Evolutionary conservation across 495 filamentous ascomycete genomes (phyloP).

Genomic region (Wilcoxina mikolae): DNA sequence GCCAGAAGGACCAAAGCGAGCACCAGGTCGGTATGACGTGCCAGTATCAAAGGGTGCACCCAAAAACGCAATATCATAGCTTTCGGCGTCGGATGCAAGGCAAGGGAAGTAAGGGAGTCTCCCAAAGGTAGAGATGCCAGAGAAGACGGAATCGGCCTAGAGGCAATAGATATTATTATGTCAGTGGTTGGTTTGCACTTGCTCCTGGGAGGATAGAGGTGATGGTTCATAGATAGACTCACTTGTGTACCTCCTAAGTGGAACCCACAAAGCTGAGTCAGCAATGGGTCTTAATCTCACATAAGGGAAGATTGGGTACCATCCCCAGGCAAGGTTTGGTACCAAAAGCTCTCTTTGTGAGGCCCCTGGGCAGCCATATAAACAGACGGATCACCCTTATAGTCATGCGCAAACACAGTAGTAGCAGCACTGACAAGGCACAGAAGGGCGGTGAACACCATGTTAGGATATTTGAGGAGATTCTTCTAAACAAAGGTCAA

Average conservation of each 20-base stretch:
- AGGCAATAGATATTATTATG: no score
- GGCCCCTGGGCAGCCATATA: constrained; percentile 31
- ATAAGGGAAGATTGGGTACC: no score
- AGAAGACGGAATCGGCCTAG: constrained; percentile 58
- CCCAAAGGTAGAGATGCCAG: constrained; percentile 62
- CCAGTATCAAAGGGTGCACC: constrained; percentile 44
- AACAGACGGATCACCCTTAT: constrained; percentile 15
- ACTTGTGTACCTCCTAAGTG: no score
- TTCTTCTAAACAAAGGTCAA: background rate
- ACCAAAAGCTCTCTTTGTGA: constrained; percentile 37
- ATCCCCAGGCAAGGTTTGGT: constrained; percentile 42
- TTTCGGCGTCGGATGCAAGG: constrained; percentile 49
- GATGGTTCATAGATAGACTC: no score
- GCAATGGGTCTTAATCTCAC: no score
- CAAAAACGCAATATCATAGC: constrained; percentile 71
- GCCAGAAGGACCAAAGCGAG: constrained; percentile 65
- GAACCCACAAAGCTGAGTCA: no score
- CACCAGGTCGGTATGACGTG: constrained; percentile 65
- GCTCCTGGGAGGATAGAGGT: no score
- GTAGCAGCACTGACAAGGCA: constrained; percentile 11
- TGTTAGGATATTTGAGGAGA: no score
- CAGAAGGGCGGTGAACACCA: constrained; percentile 16
- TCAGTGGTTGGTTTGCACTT: no score
- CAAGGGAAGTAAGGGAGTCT: constrained; percentile 66
- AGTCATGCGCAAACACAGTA: constrained; percentile 15